phyloP scores from a whole-genome alignment of 257 asterid genomes.

The Sherardia arvensis region DNA sequence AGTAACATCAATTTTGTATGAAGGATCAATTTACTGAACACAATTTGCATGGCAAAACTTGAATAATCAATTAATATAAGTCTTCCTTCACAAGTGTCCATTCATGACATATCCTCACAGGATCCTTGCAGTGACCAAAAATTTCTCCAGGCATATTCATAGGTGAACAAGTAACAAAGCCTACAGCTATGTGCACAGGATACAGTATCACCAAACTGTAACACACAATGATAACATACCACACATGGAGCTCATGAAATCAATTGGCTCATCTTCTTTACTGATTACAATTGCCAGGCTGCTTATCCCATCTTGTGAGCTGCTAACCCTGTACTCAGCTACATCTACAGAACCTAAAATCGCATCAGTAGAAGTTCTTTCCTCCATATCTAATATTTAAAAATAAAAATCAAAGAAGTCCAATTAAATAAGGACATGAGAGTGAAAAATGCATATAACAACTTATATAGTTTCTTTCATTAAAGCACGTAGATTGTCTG shows the following conservation, averaged over 20 bases:
- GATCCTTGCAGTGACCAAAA: not conserved
- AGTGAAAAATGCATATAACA: not conserved
- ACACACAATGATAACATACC: conserved; percentile 24
- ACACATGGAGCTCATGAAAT: conserved; percentile 31
- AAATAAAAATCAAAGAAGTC: not conserved
- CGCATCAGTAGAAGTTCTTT: not conserved
- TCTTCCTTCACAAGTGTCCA: not conserved
- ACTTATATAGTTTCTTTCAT: not conserved
- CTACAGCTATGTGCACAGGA: not conserved
- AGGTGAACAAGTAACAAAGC: not conserved
- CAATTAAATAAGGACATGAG: not conserved
- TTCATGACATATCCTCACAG: not conserved
- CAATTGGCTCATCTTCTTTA: conserved; percentile 29
- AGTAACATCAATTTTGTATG: not conserved
- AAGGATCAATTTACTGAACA: not conserved
- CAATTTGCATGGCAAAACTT: not conserved
- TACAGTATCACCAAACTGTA: not conserved
- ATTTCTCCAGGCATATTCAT: not conserved
- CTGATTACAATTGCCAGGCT: conserved; percentile 19
- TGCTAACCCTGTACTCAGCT: conserved; percentile 12
- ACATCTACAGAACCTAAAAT: conserved; percentile 24
- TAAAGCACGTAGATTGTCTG: not conserved
- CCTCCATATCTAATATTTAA: not conserved
- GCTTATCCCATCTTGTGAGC: conserved; percentile 14
- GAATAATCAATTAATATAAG: not conserved